Base-by-base conservation (phyloP, 257 asterid genomes). In the Salvia splendens region DNA sequence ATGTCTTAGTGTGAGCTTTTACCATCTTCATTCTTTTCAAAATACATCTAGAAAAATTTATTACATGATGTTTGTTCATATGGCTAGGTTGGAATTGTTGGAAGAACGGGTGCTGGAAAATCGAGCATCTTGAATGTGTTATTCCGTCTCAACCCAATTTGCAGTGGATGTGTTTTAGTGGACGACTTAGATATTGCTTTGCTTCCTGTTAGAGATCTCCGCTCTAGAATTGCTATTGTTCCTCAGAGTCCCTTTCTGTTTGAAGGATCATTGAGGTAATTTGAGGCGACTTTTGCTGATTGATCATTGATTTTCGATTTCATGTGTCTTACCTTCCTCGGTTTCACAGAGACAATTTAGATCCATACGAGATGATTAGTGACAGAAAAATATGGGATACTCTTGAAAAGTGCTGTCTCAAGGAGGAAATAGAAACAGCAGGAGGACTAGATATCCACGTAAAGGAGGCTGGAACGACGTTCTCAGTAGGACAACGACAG, bases 101-200 rank as follows among this genome's bases (percentile, higher is more conserved):
- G 98, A 76, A 82, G 98, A 81, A 92, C 98, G 5, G 98, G 98
- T 17, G 98, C 98, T 43, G 98, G 98, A 52, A 92, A 92, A 78
- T 92, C 98, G 41, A 92, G 98, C 64, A 83, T 92, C 75, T 79
- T 92, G 84, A 92, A 87, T 50, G 93, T 78, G 46, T 61, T 92
- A 57, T 92, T 92, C 74, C 94, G 95, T 68, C 92, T 92, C 70
- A 87, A 89, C 80, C 86, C 85, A 11, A 69, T 87, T 61, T 77
- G 80, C 43, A 75, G 86, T 45, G 98, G 98, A 53, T 38, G 61
- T 51, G 81, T 92, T 65, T 12, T 87, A 57, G 83, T 92, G 45
- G 97, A 92, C 64, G 85, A 82, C 36, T 14, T 87, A 62, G 74
- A 88, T 55, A 83, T 85, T 73, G 76, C 80, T 8, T 62, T 58